Evolutionary conservation across 305 asterid genomes (phyloP).

Genomic region (Solanum hybrid): DNA sequence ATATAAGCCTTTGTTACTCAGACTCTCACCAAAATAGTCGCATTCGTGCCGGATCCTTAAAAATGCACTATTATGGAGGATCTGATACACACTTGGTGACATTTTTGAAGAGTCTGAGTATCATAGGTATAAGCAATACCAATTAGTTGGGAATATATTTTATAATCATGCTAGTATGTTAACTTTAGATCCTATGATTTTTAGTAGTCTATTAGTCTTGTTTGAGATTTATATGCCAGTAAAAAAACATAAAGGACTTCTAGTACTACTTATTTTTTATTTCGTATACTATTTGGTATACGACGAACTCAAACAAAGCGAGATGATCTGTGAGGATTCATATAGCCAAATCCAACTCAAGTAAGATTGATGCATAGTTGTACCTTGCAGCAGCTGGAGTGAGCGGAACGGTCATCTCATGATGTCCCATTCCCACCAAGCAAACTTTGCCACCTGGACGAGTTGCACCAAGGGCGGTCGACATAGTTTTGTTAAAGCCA

Average conservation of each 20-base stretch:
- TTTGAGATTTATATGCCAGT: neutral
- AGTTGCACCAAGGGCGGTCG: conserved; percentile 71
- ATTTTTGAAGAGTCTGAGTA: neutral
- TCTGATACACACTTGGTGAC: neutral
- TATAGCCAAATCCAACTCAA: neutral
- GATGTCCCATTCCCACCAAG: conserved; percentile 88
- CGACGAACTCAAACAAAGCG: neutral
- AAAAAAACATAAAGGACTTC: neutral
- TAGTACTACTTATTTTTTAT: neutral
- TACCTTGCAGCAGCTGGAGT: conserved; percentile 82
- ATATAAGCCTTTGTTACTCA: neutral
- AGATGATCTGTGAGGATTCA: neutral
- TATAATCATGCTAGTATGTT: neutral
- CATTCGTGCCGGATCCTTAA: neutral
- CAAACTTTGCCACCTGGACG: conserved; percentile 73
- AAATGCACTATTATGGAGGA: neutral
- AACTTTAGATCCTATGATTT: neutral
- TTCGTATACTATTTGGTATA: neutral
- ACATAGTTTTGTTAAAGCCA: conserved; percentile 74
- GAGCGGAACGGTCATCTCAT: conserved; percentile 74
- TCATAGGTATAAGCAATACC: neutral
- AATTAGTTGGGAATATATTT: neutral
- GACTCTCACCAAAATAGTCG: neutral
- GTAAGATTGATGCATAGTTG: neutral
- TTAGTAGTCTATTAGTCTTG: neutral